Conservation (phyloP, 257 asterid species). For the Nicotiana sylvestris region DNA sequence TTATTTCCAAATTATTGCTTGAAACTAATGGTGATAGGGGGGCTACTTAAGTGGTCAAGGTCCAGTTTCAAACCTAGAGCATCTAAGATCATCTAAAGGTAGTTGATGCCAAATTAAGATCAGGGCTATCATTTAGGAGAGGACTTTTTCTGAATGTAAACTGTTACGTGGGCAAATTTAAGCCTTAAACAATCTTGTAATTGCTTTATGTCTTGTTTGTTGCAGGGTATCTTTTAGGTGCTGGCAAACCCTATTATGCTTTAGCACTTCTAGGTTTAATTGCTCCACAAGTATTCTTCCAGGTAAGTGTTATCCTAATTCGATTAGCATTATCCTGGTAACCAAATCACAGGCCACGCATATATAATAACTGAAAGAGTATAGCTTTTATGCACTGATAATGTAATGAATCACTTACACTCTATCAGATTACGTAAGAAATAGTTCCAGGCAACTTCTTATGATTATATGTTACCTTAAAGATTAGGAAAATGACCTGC, state of each 20-base stretch:
- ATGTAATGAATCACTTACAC: not conserved
- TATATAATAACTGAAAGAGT: not conserved
- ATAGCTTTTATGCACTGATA: not conserved
- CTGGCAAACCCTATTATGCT: constrained; percentile 84
- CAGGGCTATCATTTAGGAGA: not conserved
- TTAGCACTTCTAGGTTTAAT: constrained; percentile 77
- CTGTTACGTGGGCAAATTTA: not conserved
- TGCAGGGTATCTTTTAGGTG: constrained; percentile 88
- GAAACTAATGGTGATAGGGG: not conserved
- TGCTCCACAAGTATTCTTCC: constrained; percentile 90
- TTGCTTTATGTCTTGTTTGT: not conserved
- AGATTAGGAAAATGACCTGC: too few species aligned
- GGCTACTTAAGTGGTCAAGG: not conserved
- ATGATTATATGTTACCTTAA: not conserved
- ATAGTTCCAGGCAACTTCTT: not conserved
- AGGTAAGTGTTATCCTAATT: constrained; percentile 40
- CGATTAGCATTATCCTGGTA: not conserved
- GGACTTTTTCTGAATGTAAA: not conserved
- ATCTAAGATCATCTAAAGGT: not conserved
- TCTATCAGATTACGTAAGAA: not conserved
- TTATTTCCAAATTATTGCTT: not conserved
- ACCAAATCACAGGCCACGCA: not conserved
- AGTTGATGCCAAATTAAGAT: not conserved
- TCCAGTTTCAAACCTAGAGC: not conserved
- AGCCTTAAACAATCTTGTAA: not conserved